These are phyloP conservation scores for Phytophthora citricola DNA, from an alignment of 352 stramenopile genomes.

Conservation along the genomic window DNA sequence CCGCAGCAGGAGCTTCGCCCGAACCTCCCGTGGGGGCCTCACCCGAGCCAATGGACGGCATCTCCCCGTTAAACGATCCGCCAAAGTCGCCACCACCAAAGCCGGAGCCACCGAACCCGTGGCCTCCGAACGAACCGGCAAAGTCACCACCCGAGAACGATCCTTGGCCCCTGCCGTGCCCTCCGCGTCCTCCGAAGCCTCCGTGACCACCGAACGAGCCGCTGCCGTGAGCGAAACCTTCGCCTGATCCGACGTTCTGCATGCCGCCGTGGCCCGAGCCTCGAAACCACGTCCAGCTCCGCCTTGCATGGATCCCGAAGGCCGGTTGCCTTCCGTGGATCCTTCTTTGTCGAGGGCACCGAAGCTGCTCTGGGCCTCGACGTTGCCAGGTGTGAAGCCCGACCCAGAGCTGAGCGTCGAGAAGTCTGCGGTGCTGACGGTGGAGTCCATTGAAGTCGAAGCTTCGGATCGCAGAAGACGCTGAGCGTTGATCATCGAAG, in stretches of 20 bases:
- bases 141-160: slow-evolving; percentile 13
- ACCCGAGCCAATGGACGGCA: slow-evolving; percentile 25
- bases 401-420: slow-evolving; percentile 18
- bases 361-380: slow-evolving; percentile 18
- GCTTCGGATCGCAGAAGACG: slow-evolving; percentile 29
- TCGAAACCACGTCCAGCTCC: slow-evolving; percentile 7
- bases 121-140: slow-evolving; percentile 11
- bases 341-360: slow-evolving; percentile 17
- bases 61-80: slow-evolving; percentile 6
- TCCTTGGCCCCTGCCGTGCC: slow-evolving; percentile 3
- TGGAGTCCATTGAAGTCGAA: slow-evolving; percentile 17
- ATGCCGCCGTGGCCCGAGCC: slow-evolving; percentile 23
- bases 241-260: slow-evolving; percentile 30
- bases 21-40: slow-evolving; percentile 15
- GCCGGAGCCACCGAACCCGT: slow-evolving; percentile 8
- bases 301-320: slow-evolving; percentile 15
- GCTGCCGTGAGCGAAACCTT: slow-evolving; percentile 9
- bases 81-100: slow-evolving; percentile 17
- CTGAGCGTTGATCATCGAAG: slow-evolving; percentile 21
- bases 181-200: background rate
- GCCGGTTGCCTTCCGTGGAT: slow-evolving; percentile 9
- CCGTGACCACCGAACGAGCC: slow-evolving; percentile 21
- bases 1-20: background rate
- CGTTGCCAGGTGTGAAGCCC: slow-evolving; percentile 23
- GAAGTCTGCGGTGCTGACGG: slow-evolving; percentile 24